Evolutionary conservation across 768 basidiomycete species (phyloP).

Genomic region (Pisolithus sp.): DNA sequence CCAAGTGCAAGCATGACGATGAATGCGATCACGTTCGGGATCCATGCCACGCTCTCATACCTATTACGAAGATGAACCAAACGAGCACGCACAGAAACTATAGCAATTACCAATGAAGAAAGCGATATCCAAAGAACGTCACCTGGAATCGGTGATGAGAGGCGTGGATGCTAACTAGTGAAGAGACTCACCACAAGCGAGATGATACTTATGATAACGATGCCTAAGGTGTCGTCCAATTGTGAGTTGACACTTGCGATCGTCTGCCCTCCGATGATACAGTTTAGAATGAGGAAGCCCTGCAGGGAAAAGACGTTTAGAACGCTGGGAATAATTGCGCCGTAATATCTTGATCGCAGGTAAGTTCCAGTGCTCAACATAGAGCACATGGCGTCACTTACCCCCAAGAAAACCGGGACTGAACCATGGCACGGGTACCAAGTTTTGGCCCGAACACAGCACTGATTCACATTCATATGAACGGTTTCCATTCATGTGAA

Average conservation of each 20-base stretch:
- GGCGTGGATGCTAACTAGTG: neutral
- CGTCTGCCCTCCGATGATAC: conserved; percentile 58
- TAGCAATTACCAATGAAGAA: conserved; percentile 46
- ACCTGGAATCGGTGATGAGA: conserved; percentile 30
- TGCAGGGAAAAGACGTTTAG: conserved; percentile 46
- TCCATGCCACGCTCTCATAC: conserved; percentile 74
- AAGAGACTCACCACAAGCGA: conserved; percentile 20
- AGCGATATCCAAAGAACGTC: conserved; percentile 57
- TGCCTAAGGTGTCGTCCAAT: conserved; percentile 25
- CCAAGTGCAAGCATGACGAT: conserved; percentile 61
- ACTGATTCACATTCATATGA: conserved; percentile 18
- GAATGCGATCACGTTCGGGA: conserved; percentile 69
- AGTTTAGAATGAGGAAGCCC: conserved; percentile 54
- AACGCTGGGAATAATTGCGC: conserved; percentile 34
- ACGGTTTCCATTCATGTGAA: neutral
- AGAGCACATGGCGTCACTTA: conserved; percentile 19
- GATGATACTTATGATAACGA: conserved; percentile 28
- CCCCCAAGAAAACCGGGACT: conserved; percentile 50
- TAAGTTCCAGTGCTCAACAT: neutral
- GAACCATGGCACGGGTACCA: conserved; percentile 54
- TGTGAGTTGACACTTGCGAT: conserved; percentile 41
- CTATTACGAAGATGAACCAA: conserved; percentile 23
- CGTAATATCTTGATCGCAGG: conserved; percentile 30
- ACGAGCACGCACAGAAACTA: neutral
- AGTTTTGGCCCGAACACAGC: conserved; percentile 49